Evolutionary conservation across 306 rosid species (phyloP), one percentile per base, ranked within the genome.

Genomic region (Malus fusca): DNA sequence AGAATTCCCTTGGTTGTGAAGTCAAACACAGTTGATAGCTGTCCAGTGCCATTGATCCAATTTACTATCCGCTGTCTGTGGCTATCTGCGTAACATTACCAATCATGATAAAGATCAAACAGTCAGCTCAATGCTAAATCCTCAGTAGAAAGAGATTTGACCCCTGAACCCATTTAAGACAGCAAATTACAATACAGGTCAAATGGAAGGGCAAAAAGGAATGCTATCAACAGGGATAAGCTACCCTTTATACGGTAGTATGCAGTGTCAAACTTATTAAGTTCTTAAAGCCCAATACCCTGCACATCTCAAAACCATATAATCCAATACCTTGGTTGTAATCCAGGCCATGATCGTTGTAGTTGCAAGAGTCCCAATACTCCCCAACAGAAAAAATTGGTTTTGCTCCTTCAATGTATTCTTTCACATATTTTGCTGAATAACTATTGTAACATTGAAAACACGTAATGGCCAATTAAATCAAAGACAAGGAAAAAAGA

Each of bases 1-100:
- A 92, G 96, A 81, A 94, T 81, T 72, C 98, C 98, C 85, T 94
- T 94, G n/a, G 96, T 90, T 70, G 98, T 94, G 81, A 94, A 94
- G 85, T 92, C 98, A 75, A 94, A 94, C 56, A 97, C 98, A 79
- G 93, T 79, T 75, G 98, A 87, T 78, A 87, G 92, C 71, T 90
- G 88, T 71, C 96, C 96, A 30, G 97, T 84, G 78, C 89, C 85
- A 87, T 94, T 87, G 74, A 94, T 91, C 98, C 98, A 94, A 79
- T 79, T 85, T 61, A 92, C 56, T 78, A 90, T 86, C 82, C 83
- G 83, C 60, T 94, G 96, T 66, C 98, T 89, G 56, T 94, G 98
- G 83, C 87, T 76, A 80, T 95, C 98, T 94, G 93, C 83, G 4
- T 76, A 37, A 35, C 35, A 11, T 33, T 19, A 37, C n/a, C 70